Evolutionary conservation across 768 basidiomycete genomes (phyloP).

Genomic region (Porphyrellus cyaneotinctus): DNA sequence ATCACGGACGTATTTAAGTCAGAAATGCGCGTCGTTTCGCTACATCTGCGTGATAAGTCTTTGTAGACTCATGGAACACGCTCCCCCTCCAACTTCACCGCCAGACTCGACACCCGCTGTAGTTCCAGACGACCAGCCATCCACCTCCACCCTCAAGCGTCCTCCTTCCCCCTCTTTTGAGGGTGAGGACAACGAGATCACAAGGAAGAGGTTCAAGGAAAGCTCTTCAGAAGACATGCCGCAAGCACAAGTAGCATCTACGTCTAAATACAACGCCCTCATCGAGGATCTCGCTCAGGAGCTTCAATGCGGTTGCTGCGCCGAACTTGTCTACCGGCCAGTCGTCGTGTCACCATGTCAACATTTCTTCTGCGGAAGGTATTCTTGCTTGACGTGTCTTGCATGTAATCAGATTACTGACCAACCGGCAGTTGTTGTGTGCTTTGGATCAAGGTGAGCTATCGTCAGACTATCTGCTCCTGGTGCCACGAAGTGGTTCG

Average conservation of each 20-base stretch:
- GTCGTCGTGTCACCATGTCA: conserved; percentile 82
- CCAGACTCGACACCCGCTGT: conserved; percentile 4
- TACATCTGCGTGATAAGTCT: conserved; percentile 18
- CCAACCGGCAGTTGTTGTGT: conserved; percentile 58
- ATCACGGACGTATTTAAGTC: conserved; percentile 21
- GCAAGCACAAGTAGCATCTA: conserved; percentile 11
- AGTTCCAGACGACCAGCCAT: conserved; percentile 11
- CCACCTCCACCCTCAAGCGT: conserved; percentile 47
- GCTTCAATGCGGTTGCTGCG: conserved; percentile 82
- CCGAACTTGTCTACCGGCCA: conserved; percentile 75
- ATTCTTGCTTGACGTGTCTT: conserved; percentile 13
- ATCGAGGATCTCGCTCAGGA: conserved; percentile 67
- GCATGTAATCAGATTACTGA: conserved; percentile 41
- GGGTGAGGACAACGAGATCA: conserved; percentile 41
- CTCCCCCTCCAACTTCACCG: neutral
- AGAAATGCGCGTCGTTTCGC: conserved; percentile 14
- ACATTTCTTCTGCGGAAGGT: conserved; percentile 92
- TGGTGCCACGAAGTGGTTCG: conserved; percentile 2
- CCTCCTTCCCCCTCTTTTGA: conserved; percentile 59
- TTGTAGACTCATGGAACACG: conserved; percentile 17
- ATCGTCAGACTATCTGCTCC: neutral
- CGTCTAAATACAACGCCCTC: conserved; percentile 33
- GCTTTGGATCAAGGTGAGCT: conserved; percentile 80
- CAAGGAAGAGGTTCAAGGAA: conserved; percentile 61
- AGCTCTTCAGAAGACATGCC: conserved; percentile 26